These are phyloP conservation scores for Flaveria bidentis DNA, from an alignment of 129 eudicot genomes.

Conservation along the genomic window DNA sequence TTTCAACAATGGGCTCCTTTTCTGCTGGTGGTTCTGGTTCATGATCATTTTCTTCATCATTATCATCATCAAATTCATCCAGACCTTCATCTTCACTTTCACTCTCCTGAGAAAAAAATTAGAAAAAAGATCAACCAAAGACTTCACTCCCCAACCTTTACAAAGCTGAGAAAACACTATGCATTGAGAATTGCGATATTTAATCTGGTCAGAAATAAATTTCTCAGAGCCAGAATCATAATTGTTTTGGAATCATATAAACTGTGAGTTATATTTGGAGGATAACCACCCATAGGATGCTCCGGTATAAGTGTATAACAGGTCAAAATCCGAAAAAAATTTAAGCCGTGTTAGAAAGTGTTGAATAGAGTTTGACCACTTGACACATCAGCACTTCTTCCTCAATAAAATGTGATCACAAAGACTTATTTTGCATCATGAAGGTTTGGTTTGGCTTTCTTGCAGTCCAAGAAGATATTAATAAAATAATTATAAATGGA, in stretches of 20 bases:
- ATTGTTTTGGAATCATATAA: not conserved
- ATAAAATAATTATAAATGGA: not conserved
- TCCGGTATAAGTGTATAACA: not conserved
- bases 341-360: not conserved
- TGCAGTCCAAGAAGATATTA: not conserved
- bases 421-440: not conserved
- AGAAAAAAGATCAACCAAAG: not conserved
- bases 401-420: not conserved
- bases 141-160: not conserved
- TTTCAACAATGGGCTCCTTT: slow-evolving; percentile 48
- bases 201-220: slow-evolving; percentile 8
- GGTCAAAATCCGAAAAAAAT: not conserved
- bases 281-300: not conserved
- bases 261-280: not conserved
- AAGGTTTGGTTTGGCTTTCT: not conserved
- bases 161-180: not conserved
- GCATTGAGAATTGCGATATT: not conserved
- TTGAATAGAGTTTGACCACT: not conserved
- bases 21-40: slow-evolving; percentile 60
- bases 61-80: slow-evolving; percentile 76
- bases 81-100: slow-evolving; percentile 88
- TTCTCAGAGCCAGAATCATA: slow-evolving; percentile 4
- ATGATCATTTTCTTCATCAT: slow-evolving; percentile 82
- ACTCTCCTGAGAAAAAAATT: slow-evolving; percentile 56
- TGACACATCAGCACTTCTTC: not conserved